Evolutionary conservation across 331 rosid species (phyloP).

Genomic region (Quercus tomentella): DNA sequence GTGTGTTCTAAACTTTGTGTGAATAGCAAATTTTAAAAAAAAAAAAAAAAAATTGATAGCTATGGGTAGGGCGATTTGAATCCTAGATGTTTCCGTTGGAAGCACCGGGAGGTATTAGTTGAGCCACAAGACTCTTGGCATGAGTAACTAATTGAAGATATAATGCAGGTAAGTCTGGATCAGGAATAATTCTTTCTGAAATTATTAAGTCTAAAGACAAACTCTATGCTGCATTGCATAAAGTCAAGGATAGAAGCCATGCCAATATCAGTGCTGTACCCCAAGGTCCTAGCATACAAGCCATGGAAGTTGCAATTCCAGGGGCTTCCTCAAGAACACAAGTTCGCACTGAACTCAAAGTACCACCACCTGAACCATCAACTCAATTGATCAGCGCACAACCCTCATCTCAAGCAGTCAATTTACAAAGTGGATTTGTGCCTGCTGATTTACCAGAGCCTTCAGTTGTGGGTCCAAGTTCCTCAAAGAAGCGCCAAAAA

Average conservation of each 20-base stretch:
- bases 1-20: background rate
- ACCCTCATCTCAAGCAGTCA: background rate
- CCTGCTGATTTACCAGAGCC: slow-evolving; percentile 14
- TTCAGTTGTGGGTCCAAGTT: slow-evolving; percentile 5
- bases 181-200: slow-evolving; percentile 26
- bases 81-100: accelerated
- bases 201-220: slow-evolving; percentile 36
- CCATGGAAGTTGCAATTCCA: too few species aligned
- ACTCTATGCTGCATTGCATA: slow-evolving; percentile 13
- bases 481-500: slow-evolving; percentile 39
- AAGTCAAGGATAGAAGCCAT: background rate
- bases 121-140: too few species aligned
- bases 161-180: slow-evolving; percentile 27
- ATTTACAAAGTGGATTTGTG: slow-evolving; percentile 23
- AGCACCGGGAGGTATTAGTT: too few species aligned
- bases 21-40: background rate
- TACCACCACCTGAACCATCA: slow-evolving; percentile 6
- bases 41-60: background rate
- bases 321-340: too few species aligned
- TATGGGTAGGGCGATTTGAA: too few species aligned
- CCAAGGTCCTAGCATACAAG: too few species aligned
- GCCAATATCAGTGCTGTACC: background rate
- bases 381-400: too few species aligned
- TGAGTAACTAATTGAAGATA: background rate
- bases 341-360: slow-evolving; percentile 13